These are phyloP conservation scores for Mrakia gelida DNA, from an alignment of 768 basidiomycete species.

Conservation along the genomic window DNA sequence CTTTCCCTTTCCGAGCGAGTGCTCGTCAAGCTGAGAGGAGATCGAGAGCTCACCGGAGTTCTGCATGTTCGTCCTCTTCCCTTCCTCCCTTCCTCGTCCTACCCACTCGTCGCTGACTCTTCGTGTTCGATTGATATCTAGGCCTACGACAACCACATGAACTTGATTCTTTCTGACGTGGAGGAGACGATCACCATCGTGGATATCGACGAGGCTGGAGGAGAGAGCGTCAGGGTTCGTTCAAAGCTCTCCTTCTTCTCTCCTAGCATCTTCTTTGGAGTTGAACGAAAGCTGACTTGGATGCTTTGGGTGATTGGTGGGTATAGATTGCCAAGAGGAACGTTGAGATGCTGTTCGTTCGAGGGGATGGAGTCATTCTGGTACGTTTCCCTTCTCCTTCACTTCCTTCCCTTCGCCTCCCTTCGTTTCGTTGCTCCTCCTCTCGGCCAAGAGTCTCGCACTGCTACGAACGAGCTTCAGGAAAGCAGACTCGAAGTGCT, in stretches of 20 bases:
- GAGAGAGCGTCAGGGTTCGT: constrained; percentile 56
- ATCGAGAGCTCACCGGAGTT: constrained; percentile 83
- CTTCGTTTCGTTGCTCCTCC: background rate
- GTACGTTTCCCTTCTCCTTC: constrained; percentile 47
- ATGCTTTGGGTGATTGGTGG: constrained; percentile 18
- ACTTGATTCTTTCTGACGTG: constrained; percentile 93
- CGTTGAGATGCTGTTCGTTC: constrained; percentile 95
- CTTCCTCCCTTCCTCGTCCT: constrained; percentile 21
- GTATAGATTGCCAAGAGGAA: constrained; percentile 81
- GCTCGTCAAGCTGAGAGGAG: constrained; percentile 93
- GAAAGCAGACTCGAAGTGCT: no score
- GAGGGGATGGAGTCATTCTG: constrained; percentile 94
- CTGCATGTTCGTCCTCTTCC: constrained; percentile 65
- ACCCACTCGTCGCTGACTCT: background rate
- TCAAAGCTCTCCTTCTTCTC: background rate
- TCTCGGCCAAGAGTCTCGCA: background rate
- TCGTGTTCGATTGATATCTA: constrained; percentile 42
- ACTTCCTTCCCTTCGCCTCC: background rate
- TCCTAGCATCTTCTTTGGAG: background rate
- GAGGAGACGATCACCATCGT: constrained; percentile 97
- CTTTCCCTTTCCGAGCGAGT: constrained; percentile 95
- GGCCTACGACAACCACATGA: constrained; percentile 99
- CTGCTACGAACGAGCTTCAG: background rate
- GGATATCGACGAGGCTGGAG: constrained; percentile 68
- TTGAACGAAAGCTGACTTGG: constrained; percentile 18